Base-by-base conservation (phyloP, 495 filamentous ascomycete species). In the Haplographium delicatum region DNA sequence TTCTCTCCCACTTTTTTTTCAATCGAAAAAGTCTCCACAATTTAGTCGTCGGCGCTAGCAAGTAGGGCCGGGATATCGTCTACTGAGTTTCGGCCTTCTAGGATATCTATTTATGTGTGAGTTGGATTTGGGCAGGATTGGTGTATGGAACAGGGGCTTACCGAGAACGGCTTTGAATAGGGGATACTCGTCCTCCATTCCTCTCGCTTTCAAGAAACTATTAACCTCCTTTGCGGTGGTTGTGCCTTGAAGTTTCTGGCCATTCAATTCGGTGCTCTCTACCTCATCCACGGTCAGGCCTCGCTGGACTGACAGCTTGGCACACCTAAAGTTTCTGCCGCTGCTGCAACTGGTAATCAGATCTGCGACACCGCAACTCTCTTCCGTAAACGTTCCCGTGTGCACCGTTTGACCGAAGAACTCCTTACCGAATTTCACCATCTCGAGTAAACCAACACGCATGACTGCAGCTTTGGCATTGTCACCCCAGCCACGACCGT, bases 391-490 rank as follows among this genome's bases (percentile, higher is more conserved):
- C 4, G 94, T 97, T 40, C 72, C 81, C 16, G 83, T 79, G 25
- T 83, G 72, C 38, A 93, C 84, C 1, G 84, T 84, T 46, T 88
- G 79, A 9, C 79, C 78, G 65, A 96, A 99, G 76, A 96, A 99
- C 60, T 82, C 79, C 66, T 88, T 85, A 30, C 90, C 91, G 58
- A 99, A 99, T 53, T 86, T 84, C 49, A 95, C 88, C 82, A 93
- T 95, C 71, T 98, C 93, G 44, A 94, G 73, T 46, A 98, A 76
- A 7, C 93, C 93, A 23, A 96, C 84, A 9, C 93, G 86, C 90
- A 96, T 96, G 40, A 98, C 83, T 18, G 93, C 93, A 33, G 93
- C 89, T 71, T 96, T 96, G 41, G 91, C 91, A 61, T 96, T 98
- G 70, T 95, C 89, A 56, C 91, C 94, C 94, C 94, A 99, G 51